phyloP scores from a whole-genome alignment of 1,284 basidiomycete species.

The Gomphus sp. region DNA sequence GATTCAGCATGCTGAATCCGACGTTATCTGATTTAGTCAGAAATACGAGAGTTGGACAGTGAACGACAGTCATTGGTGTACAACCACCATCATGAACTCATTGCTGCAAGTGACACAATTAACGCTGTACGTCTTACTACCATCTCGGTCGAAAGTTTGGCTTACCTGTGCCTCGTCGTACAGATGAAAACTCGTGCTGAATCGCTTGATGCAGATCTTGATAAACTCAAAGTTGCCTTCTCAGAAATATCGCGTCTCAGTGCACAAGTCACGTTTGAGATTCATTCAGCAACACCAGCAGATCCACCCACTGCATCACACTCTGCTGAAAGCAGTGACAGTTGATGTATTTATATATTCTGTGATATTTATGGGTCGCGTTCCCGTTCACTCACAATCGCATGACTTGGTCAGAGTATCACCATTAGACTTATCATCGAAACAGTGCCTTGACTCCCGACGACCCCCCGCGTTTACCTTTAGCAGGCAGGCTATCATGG shows the following conservation, averaged over 20 bases:
- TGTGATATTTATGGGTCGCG: background rate
- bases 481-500: too few species aligned
- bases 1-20: background rate
- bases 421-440: too few species aligned
- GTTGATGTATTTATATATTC: background rate
- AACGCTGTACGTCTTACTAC: slow-evolving; percentile 50
- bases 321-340: background rate
- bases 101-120: slow-evolving; percentile 87
- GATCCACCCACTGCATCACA: background rate
- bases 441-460: too few species aligned
- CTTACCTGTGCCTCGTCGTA: background rate
- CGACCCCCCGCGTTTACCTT: too few species aligned
- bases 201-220: slow-evolving; percentile 73
- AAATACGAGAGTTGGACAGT: slow-evolving; percentile 80
- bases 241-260: slow-evolving; percentile 76
- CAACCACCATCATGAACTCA: slow-evolving; percentile 91
- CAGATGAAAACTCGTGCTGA: slow-evolving; percentile 84
- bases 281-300: background rate
- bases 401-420: background rate
- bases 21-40: slow-evolving; percentile 25
- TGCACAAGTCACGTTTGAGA: slow-evolving; percentile 53
- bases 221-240: slow-evolving; percentile 69
- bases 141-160: background rate
- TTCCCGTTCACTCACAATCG: background rate
- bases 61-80: slow-evolving; percentile 88